Evolutionary conservation across 176 grass and related monocot species (phyloP).

Genomic region (Pontederia crassipes): DNA sequence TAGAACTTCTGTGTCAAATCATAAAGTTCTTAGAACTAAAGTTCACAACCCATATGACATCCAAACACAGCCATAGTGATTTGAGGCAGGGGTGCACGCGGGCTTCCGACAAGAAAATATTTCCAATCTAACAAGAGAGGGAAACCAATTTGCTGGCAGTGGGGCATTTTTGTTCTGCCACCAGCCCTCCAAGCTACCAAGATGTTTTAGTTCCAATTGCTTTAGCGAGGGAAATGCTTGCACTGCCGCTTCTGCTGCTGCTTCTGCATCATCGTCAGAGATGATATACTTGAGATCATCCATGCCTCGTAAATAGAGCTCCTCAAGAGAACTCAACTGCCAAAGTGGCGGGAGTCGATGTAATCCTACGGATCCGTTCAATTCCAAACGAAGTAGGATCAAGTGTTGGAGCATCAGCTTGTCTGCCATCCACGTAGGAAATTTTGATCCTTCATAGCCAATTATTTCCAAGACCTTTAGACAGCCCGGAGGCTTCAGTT

Average conservation of each 20-base stretch:
- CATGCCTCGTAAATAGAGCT: background rate
- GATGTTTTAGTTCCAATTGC: background rate
- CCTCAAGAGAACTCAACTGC: no score
- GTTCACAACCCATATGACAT: no score
- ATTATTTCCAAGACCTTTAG: no score
- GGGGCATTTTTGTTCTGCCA: no score
- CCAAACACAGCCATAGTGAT: background rate
- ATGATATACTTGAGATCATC: conserved; percentile 2
- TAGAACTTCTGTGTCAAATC: no score
- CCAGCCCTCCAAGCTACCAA: background rate
- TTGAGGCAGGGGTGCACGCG: background rate
- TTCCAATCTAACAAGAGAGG: background rate
- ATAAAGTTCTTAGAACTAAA: no score
- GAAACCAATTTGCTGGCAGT: background rate
- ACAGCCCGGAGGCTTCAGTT: no score
- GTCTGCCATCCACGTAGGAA: no score
- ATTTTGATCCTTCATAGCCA: no score
- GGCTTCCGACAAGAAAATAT: background rate
- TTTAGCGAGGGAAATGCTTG: background rate
- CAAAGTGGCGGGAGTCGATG: conserved; percentile 13
- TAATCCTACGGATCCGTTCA: background rate
- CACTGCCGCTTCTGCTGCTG: background rate
- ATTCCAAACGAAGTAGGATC: background rate
- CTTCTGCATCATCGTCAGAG: background rate
- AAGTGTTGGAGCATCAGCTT: conserved; percentile 11